Conservation (phyloP, 192 early-diverging fungal species). For the Mortierella hygrophila region DNA sequence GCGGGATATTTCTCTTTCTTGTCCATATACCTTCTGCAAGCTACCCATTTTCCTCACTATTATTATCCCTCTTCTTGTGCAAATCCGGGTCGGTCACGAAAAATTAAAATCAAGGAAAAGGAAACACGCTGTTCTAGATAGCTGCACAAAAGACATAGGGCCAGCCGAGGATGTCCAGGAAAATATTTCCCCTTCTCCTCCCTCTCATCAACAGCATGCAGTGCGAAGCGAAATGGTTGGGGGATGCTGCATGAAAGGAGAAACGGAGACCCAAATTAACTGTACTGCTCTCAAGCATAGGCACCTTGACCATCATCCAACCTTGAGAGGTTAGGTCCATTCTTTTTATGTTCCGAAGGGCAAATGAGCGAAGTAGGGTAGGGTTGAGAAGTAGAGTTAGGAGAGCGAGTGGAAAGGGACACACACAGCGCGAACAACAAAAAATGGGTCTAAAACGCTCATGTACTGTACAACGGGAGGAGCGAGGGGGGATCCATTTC, state of each 20-base stretch:
- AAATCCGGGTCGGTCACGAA: background rate
- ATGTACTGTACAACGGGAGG: background rate
- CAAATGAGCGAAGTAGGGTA: background rate
- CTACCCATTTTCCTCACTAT: background rate
- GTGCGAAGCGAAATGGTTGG: background rate
- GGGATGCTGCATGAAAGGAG: background rate
- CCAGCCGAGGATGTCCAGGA: background rate
- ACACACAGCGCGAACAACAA: background rate
- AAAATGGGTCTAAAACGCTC: background rate
- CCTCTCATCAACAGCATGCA: background rate
- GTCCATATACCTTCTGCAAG: background rate
- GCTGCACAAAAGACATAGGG: background rate
- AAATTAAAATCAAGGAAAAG: background rate
- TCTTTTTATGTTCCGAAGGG: background rate
- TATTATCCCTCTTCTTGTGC: background rate
- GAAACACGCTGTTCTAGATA: background rate
- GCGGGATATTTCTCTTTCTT: background rate
- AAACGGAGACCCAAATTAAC: background rate
- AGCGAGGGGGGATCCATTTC: background rate
- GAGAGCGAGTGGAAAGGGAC: background rate
- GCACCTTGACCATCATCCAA: background rate
- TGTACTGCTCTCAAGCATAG: background rate
- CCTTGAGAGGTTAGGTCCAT: no score
- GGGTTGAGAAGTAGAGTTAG: no score
- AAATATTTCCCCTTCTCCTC: background rate